These are phyloP conservation scores for Musa acuminata DNA, from an alignment of 176 grass and related monocot species.

Conservation along the genomic window DNA sequence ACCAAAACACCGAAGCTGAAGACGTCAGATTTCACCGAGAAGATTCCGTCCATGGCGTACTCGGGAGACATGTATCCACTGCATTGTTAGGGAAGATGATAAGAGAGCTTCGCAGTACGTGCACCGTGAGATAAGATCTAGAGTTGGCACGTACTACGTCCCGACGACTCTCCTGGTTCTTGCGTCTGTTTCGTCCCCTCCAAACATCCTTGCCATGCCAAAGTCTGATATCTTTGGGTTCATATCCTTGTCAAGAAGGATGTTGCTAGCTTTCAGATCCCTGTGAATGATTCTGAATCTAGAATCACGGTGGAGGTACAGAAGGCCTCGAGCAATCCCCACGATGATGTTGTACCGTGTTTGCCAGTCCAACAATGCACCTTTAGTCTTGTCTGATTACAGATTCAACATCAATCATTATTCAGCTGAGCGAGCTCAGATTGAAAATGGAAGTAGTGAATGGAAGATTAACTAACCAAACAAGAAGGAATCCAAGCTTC, in stretches of 20 bases:
- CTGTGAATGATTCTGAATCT: conserved; percentile 17
- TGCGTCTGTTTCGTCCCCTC: not conserved
- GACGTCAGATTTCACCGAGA: conserved; percentile 6
- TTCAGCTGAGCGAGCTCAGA: no score
- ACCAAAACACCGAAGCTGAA: conserved; percentile 6
- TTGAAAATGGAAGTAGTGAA: no score
- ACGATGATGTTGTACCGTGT: not conserved
- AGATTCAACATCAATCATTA: no score
- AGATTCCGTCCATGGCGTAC: conserved; percentile 1
- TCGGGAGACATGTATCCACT: conserved; percentile 6
- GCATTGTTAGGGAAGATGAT: not conserved
- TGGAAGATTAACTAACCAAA: conserved; percentile 1
- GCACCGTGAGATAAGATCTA: not conserved
- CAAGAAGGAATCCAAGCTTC: conserved; percentile 7
- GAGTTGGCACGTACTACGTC: not conserved
- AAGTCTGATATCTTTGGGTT: conserved; percentile 4
- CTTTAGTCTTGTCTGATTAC: not conserved
- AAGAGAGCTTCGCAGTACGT: no score
- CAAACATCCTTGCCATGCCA: conserved; percentile 3
- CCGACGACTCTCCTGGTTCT: not conserved
- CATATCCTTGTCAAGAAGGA: conserved; percentile 15
- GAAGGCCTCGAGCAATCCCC: conserved; percentile 16
- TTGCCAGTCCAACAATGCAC: conserved; percentile 3
- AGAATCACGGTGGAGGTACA: conserved; percentile 22
- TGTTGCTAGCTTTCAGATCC: conserved; percentile 8